Conservation (phyloP, 1,284 basidiomycete genomes). For the Lignosus rhinocerotis region DNA sequence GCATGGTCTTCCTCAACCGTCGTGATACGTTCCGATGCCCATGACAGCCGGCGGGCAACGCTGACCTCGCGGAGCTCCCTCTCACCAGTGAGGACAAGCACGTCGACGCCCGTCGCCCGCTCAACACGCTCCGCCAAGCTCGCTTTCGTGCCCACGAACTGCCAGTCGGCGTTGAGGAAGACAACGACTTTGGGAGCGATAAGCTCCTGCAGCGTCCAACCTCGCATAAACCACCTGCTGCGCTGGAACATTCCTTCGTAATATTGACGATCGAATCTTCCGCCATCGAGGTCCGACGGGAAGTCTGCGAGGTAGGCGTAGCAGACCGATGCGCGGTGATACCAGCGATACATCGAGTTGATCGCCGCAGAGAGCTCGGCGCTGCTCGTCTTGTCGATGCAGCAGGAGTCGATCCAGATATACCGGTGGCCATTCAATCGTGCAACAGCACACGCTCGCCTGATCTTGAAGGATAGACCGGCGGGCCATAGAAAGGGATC, state of each 20-base stretch:
- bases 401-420: slow-evolving; percentile 10
- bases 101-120: neutral
- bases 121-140: neutral
- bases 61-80: neutral
- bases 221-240: neutral
- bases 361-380: slow-evolving; percentile 5
- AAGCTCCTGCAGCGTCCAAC: neutral
- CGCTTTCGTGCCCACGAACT: neutral
- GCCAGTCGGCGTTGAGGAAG: neutral
- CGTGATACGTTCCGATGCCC: slow-evolving; percentile 4
- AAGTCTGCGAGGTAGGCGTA: slow-evolving; percentile 1
- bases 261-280: neutral
- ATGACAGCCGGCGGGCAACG: slow-evolving; percentile 11
- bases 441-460: neutral
- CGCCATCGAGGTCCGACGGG: neutral
- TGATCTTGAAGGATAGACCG: neutral
- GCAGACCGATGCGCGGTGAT: neutral
- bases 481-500: neutral
- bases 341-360: slow-evolving; percentile 1
- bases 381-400: slow-evolving; percentile 6
- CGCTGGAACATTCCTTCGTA: neutral
- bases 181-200: neutral
- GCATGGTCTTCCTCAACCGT: slow-evolving; percentile 9
- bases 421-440: neutral
- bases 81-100: neutral